Conservation (phyloP, 202 grass and related monocot species). For the Hordeum pubiflorum region DNA sequence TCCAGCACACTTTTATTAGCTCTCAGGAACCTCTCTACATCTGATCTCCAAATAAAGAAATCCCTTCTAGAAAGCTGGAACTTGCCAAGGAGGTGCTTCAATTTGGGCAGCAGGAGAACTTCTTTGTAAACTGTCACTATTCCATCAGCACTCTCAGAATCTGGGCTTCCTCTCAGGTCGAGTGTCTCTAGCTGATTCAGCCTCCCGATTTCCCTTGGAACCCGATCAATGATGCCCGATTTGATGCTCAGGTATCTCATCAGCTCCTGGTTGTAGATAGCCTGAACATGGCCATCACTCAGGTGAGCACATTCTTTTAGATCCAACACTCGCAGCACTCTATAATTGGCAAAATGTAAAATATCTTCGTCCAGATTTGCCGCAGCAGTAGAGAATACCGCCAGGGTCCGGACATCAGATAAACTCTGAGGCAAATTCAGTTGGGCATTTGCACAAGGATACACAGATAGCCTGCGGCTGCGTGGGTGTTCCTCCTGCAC, state of each 20-base stretch:
- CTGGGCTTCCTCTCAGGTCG: background rate
- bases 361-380: background rate
- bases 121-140: background rate
- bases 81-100: constrained; percentile 11
- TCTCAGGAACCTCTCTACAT: background rate
- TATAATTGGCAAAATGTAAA: background rate
- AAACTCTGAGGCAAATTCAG: background rate
- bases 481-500: background rate
- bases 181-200: background rate
- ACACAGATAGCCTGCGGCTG: background rate
- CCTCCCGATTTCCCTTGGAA: background rate
- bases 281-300: background rate
- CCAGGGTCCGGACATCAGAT: background rate
- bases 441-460: background rate
- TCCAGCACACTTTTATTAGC: background rate
- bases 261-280: background rate
- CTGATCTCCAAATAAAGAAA: background rate
- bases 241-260: constrained; percentile 4
- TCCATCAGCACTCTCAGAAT: too few relatives aligned
- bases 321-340: background rate
- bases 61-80: background rate
- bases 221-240: background rate
- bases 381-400: background rate
- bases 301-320: background rate
- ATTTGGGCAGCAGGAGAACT: background rate